Conservation (phyloP, 768 basidiomycete species). For the Trametopsis cervina region DNA sequence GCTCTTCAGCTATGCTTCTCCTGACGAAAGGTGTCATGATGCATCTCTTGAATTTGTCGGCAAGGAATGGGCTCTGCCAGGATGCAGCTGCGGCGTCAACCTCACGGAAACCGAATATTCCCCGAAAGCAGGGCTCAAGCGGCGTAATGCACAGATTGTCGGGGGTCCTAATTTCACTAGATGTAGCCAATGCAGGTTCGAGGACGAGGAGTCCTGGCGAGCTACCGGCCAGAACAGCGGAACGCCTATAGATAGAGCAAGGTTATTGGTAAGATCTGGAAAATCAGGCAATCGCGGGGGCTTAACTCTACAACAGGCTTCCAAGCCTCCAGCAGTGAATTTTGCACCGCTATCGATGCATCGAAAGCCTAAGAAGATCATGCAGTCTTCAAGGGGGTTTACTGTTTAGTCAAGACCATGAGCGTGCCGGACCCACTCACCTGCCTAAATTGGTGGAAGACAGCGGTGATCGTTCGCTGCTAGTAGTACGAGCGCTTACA, state of each 20-base stretch:
- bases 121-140: constrained; percentile 4
- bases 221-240: constrained; percentile 4
- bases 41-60: constrained; percentile 5
- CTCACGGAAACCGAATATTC: constrained; percentile 10
- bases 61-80: constrained; percentile 1
- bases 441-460: too few species aligned
- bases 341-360: not conserved
- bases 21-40: not conserved
- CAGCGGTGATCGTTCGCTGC: too few species aligned
- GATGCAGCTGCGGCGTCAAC: constrained; percentile 8
- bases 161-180: not conserved
- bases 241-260: too few species aligned
- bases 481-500: not conserved
- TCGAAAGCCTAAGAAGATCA: not conserved
- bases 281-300: not conserved
- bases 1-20: not conserved
- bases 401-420: not conserved
- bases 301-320: not conserved
- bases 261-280: constrained; percentile 3
- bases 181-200: not conserved
- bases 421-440: not conserved
- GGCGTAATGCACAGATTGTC: constrained; percentile 4
- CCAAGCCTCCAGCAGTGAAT: not conserved
- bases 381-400: not conserved
- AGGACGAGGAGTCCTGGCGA: too few species aligned